Conservation (phyloP, 2,329 filamentous ascomycete genomes). For the Plectosphaerella cucumerina region DNA sequence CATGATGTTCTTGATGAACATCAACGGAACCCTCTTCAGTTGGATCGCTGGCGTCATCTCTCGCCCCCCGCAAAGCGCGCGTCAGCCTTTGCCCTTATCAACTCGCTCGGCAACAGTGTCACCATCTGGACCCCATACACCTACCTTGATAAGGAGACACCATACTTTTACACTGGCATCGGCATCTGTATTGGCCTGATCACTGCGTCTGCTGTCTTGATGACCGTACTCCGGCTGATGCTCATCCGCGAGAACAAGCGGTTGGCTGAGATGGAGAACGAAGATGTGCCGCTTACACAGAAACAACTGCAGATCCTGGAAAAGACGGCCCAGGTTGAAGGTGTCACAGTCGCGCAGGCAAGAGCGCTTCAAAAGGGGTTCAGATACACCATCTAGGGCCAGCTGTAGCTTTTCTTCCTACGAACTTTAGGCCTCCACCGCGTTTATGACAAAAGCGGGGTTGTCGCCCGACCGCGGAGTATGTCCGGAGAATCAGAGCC, state of each 20-base stretch:
- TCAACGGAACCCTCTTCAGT: constrained; percentile 43
- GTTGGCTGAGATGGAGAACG: constrained; percentile 45
- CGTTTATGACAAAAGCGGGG: too few relatives aligned
- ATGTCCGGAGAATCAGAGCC: too few relatives aligned
- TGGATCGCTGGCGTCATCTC: constrained; percentile 49
- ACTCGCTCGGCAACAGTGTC: constrained; percentile 47
- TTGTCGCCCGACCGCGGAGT: too few relatives aligned
- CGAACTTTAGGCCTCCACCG: too few relatives aligned
- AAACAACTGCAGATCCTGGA: constrained; percentile 41
- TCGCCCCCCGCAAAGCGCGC: constrained; percentile 51
- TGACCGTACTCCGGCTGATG: constrained; percentile 34
- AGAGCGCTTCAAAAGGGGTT: constrained; percentile 50
- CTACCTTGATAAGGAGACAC: constrained; percentile 31
- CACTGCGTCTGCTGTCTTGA: constrained; percentile 24
- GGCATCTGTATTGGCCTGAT: constrained; percentile 34
- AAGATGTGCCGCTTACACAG: constrained; percentile 37
- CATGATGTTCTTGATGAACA: constrained; percentile 51
- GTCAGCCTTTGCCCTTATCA: constrained; percentile 51
- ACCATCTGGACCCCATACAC: constrained; percentile 49
- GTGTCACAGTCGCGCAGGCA: constrained; percentile 43
- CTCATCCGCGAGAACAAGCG: constrained; percentile 33
- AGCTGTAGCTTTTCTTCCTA: too few relatives aligned
- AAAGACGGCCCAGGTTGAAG: constrained; percentile 47
- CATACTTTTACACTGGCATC: constrained; percentile 34
- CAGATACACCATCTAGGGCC: constrained; percentile 44